Evolutionary conservation across 202 grass and related monocot species (phyloP).

Genomic region (Cymbopogon flexuosus): DNA sequence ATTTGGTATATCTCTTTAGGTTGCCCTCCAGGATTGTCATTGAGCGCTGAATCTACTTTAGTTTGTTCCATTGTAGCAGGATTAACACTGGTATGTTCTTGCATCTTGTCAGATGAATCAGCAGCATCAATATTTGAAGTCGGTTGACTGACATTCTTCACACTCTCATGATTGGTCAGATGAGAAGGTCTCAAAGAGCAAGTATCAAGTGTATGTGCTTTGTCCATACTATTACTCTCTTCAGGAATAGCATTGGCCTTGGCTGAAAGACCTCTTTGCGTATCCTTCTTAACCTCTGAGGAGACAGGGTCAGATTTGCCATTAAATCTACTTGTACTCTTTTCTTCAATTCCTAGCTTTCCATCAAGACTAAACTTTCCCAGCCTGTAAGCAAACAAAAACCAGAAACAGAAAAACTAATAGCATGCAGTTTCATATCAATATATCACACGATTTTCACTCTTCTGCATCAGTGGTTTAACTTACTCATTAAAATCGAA

Average conservation of each 20-base stretch:
- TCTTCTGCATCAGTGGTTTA: slow-evolving; percentile 15
- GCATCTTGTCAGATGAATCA: slow-evolving; percentile 41
- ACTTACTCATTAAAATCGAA: slow-evolving; percentile 93
- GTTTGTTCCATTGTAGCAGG: slow-evolving; percentile 34
- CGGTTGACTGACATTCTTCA: slow-evolving; percentile 4
- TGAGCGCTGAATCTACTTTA: slow-evolving; percentile 13
- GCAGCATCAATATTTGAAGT: slow-evolving; percentile 27
- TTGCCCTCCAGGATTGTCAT: slow-evolving; percentile 22
- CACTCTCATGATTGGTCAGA: slow-evolving; percentile 22
- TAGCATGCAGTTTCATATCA: neutral
- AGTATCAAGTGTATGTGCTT: slow-evolving; percentile 42
- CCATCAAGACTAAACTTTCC: slow-evolving; percentile 73
- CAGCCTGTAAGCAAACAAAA: slow-evolving; percentile 53
- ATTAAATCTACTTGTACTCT: slow-evolving; percentile 29
- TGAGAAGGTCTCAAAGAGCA: slow-evolving; percentile 46
- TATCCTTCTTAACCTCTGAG: slow-evolving; percentile 43
- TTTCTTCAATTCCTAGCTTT: slow-evolving; percentile 50
- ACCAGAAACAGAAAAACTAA: slow-evolving; percentile 38
- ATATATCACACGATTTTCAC: neutral
- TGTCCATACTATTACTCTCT: slow-evolving; percentile 33
- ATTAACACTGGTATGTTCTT: slow-evolving; percentile 25
- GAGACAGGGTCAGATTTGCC: slow-evolving; percentile 4
- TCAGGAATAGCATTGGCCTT: slow-evolving; percentile 31
- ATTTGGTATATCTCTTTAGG: slow-evolving; percentile 27
- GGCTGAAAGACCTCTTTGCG: slow-evolving; percentile 41